These are phyloP conservation scores for Leptosphaerulina australis DNA, from an alignment of 2,329 filamentous ascomycete species.

Conservation along the genomic window DNA sequence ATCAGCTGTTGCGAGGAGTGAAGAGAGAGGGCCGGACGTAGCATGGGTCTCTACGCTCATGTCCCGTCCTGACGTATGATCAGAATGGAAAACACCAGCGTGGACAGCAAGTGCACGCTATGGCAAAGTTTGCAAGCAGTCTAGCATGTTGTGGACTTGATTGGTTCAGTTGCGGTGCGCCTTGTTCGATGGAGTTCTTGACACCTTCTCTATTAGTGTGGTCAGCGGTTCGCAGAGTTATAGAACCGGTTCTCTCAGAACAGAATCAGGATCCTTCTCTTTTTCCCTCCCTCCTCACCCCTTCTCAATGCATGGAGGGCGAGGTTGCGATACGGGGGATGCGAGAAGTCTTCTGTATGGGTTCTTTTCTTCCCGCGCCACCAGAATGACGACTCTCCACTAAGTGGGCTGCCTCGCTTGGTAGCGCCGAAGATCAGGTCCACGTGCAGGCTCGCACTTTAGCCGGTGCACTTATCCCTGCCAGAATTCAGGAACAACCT, in stretches of 20 bases:
- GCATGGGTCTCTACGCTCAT: neutral
- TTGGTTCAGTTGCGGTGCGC: neutral
- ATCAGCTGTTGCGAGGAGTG: neutral
- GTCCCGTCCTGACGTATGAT: slow-evolving; percentile 3
- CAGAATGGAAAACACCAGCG: neutral
- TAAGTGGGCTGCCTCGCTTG: slow-evolving; percentile 23
- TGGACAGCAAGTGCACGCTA: slow-evolving; percentile 7
- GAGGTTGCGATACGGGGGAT: neutral
- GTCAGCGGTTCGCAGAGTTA: slow-evolving; percentile 3
- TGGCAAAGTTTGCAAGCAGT: slow-evolving; percentile 4
- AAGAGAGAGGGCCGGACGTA: neutral
- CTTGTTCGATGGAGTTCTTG: neutral
- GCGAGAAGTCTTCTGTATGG: neutral
- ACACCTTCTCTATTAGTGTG: slow-evolving; percentile 10
- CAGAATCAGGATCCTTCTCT: neutral
- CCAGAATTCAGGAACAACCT: slow-evolving; percentile 20
- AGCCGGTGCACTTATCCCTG: slow-evolving; percentile 24
- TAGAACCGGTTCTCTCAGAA: neutral
- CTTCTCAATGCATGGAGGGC: neutral
- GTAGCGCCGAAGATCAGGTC: slow-evolving; percentile 27
- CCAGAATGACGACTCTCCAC: slow-evolving; percentile 14
- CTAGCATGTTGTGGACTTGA: slow-evolving; percentile 2
- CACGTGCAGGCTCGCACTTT: slow-evolving; percentile 30
- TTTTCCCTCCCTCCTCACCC: no score
- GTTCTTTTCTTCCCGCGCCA: slow-evolving; percentile 13